These are phyloP conservation scores for Globisporangium rhizosaccharum DNA, from an alignment of 352 stramenopile genomes.

Conservation along the genomic window DNA sequence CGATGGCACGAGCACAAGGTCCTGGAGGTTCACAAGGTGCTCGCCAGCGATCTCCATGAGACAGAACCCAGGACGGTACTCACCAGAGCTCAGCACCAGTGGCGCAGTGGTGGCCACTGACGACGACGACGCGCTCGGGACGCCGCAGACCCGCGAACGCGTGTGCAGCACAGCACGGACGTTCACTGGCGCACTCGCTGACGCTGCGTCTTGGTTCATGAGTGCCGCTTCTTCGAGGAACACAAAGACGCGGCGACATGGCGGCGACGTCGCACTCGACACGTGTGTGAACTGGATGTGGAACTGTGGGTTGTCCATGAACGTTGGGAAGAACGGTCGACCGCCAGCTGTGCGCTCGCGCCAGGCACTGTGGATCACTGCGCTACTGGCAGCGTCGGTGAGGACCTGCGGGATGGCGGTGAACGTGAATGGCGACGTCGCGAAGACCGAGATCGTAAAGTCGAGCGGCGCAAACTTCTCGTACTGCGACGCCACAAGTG, in stretches of 20 bases:
- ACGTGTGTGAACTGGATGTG: constrained; percentile 34
- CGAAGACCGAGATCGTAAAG: constrained; percentile 87
- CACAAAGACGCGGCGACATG: constrained; percentile 38
- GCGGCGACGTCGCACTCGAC: background rate
- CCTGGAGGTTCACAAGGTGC: constrained; percentile 19
- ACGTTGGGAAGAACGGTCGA: constrained; percentile 64
- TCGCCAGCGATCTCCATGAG: constrained; percentile 44
- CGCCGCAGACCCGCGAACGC: constrained; percentile 35
- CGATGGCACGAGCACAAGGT: constrained; percentile 71
- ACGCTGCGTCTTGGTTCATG: constrained; percentile 20
- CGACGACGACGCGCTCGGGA: constrained; percentile 21
- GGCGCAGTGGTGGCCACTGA: constrained; percentile 10
- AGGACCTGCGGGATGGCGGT: constrained; percentile 41
- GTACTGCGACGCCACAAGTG: constrained; percentile 90
- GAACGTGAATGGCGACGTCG: constrained; percentile 68
- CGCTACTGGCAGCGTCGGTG: constrained; percentile 25
- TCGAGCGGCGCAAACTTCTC: constrained; percentile 88
- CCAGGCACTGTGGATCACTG: constrained; percentile 49
- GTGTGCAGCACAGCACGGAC: constrained; percentile 52
- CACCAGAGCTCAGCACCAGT: constrained; percentile 54
- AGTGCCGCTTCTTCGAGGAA: constrained; percentile 57
- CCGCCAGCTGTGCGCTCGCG: constrained; percentile 37
- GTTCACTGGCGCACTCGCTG: constrained; percentile 47
- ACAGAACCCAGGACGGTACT: constrained; percentile 80
- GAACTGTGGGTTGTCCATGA: constrained; percentile 81